Percentiles rank a stretch among this genome's conserved stretches.
These are phyloP conservation scores for Ophiocordyceps camponoti-leonardi DNA, from an alignment of 2,329 filamentous ascomycete species.

Conservation along the genomic window DNA sequence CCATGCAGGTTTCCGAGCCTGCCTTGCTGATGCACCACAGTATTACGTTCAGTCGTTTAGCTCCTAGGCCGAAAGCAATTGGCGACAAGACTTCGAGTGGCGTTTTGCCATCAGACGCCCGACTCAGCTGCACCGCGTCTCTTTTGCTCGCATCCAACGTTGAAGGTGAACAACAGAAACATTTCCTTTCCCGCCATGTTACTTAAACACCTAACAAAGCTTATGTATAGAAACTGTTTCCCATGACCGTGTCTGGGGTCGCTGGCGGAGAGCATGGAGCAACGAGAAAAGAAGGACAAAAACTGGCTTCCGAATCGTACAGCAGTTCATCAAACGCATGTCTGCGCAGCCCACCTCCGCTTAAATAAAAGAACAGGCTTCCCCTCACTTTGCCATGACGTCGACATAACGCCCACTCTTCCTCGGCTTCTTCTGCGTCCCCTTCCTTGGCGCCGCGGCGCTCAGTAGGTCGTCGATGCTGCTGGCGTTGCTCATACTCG, in stretches of 20 bases:
- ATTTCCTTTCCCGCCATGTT: not conserved
- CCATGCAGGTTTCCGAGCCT: not conserved
- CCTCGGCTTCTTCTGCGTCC: constrained; percentile 49
- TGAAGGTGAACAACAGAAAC: not conserved
- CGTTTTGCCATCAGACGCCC: not conserved
- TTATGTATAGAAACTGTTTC: not conserved
- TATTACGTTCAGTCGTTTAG: constrained; percentile 28
- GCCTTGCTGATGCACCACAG: constrained; percentile 10
- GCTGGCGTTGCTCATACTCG: constrained; percentile 78
- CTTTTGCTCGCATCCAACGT: not conserved
- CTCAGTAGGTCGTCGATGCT: constrained; percentile 88
- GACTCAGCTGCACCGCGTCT: not conserved
- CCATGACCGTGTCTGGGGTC: not conserved
- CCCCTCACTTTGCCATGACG: constrained; percentile 66
- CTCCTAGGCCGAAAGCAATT: not conserved
- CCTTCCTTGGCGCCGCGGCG: constrained; percentile 51
- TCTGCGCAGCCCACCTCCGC: no score
- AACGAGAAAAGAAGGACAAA: no score
- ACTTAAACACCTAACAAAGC: not conserved
- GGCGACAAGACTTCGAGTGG: no score
- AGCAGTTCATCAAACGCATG: no score
- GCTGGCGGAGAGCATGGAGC: no score
- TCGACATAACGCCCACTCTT: constrained; percentile 86
- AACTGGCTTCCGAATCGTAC: no score
- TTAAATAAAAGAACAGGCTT: not conserved